phyloP scores from a whole-genome alignment of 768 basidiomycete species.

The Boletus barrowsii region DNA sequence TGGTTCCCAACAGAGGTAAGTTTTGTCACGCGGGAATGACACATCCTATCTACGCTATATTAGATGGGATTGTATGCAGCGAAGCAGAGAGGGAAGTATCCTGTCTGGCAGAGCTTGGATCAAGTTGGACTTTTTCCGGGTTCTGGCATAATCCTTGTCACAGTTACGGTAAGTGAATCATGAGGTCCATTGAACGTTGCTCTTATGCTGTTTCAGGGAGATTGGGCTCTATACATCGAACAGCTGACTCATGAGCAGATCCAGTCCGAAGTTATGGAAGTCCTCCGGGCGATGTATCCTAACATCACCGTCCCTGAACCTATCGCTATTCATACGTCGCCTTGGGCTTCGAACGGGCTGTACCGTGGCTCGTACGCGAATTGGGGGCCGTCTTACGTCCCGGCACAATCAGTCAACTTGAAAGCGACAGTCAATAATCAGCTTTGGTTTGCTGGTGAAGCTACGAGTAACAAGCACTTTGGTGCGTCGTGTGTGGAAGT shows the following conservation, averaged over 20 bases:
- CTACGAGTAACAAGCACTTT: constrained; percentile 54
- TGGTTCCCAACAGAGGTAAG: constrained; percentile 49
- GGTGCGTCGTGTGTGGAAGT: constrained; percentile 37
- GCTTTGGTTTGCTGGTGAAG: constrained; percentile 66
- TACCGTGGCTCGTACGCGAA: constrained; percentile 54
- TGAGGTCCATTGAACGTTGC: background rate
- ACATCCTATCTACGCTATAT: background rate
- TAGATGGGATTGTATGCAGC: constrained; percentile 54
- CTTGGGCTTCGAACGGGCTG: constrained; percentile 52
- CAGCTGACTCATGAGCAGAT: constrained; percentile 45
- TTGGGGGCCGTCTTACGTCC: constrained; percentile 62
- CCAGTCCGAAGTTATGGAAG: constrained; percentile 51
- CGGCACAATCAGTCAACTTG: constrained; percentile 51
- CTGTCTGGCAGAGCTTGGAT: constrained; percentile 67
- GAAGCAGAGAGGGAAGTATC: constrained; percentile 56
- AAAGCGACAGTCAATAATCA: constrained; percentile 49
- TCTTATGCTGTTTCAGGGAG: constrained; percentile 41
- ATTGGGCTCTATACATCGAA: constrained; percentile 59
- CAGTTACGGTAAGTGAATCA: constrained; percentile 21
- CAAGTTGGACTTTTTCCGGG: constrained; percentile 55
- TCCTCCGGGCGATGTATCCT: constrained; percentile 59
- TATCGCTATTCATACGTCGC: constrained; percentile 49
- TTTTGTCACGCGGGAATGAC: no score
- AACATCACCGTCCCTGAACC: constrained; percentile 53
- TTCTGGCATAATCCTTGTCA: constrained; percentile 44